Evolutionary conservation across 768 basidiomycete genomes (phyloP).

Genomic region (Leccinum obscurum): DNA sequence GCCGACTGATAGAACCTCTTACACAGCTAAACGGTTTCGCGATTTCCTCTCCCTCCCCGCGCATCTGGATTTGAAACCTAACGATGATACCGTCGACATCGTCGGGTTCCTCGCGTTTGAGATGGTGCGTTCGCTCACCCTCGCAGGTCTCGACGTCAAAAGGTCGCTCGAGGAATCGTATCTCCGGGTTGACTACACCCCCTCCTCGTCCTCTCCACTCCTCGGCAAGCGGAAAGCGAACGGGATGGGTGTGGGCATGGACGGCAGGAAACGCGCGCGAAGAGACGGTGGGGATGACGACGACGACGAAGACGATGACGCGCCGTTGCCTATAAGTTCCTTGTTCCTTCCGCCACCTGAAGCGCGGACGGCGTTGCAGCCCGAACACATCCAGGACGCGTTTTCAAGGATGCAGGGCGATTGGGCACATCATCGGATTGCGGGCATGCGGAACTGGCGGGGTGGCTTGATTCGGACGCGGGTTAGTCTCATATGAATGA

Average conservation of each 20-base stretch:
- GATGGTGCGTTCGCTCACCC: slow-evolving; percentile 91
- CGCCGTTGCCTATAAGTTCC: no score
- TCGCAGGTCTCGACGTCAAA: slow-evolving; percentile 64
- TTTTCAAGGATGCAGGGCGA: slow-evolving; percentile 89
- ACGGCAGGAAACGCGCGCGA: no score
- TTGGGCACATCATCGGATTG: slow-evolving; percentile 77
- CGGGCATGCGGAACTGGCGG: slow-evolving; percentile 88
- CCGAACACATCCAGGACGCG: slow-evolving; percentile 90
- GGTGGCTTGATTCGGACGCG: slow-evolving; percentile 80
- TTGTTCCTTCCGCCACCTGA: slow-evolving; percentile 78
- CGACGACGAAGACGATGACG: no score
- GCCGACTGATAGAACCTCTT: neutral
- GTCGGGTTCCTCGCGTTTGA: slow-evolving; percentile 97
- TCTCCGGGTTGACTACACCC: slow-evolving; percentile 60
- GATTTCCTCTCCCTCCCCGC: slow-evolving; percentile 91
- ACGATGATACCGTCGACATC: slow-evolving; percentile 94
- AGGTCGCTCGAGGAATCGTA: slow-evolving; percentile 73
- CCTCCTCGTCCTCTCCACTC: slow-evolving; percentile 47
- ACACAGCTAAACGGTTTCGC: slow-evolving; percentile 85
- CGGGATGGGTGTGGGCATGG: slow-evolving; percentile 37
- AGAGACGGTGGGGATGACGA: no score
- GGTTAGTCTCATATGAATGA: slow-evolving; percentile 67
- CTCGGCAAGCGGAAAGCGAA: slow-evolving; percentile 70
- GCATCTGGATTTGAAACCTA: slow-evolving; percentile 84
- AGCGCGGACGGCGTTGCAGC: slow-evolving; percentile 71